Percentiles rank a stretch among this genome's conserved stretches.
phyloP scores from a whole-genome alignment of 441 rosid species.

The Adansonia gregorii region DNA sequence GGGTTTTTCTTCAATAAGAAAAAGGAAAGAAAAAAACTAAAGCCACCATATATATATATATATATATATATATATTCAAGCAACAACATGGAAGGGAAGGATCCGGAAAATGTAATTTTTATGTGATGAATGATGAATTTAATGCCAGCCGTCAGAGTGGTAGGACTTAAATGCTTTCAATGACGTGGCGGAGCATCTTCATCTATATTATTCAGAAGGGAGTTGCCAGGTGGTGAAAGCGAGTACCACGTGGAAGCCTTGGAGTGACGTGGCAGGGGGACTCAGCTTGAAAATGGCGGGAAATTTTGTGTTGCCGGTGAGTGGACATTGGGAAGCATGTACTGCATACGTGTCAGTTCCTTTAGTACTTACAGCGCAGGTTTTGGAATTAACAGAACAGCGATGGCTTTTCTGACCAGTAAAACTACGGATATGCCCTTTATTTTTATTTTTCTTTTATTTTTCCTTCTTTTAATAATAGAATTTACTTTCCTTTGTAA shows the following conservation, averaged over 20 bases:
- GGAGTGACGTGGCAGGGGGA: neutral
- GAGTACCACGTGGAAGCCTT: neutral
- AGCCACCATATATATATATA: neutral
- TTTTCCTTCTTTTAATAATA: no score
- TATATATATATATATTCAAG: neutral
- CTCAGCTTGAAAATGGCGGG: neutral
- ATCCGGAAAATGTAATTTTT: neutral
- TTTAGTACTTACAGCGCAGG: neutral
- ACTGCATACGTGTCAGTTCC: neutral
- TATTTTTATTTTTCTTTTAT: neutral
- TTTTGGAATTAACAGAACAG: constrained; percentile 10
- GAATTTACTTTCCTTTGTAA: no score
- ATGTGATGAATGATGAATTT: neutral
- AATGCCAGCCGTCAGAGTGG: constrained; percentile 2
- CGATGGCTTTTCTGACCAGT: neutral
- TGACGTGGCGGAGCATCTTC: neutral
- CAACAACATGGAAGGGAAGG: neutral
- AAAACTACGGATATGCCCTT: neutral
- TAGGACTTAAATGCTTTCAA: neutral
- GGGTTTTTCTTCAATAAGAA: neutral
- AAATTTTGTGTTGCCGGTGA: neutral
- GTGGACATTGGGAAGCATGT: neutral
- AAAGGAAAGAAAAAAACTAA: neutral
- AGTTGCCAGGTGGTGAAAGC: neutral
- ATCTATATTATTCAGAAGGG: neutral